Base-by-base conservation (phyloP, 2,329 filamentous ascomycete species). In the Xylariaceae sp. region DNA sequence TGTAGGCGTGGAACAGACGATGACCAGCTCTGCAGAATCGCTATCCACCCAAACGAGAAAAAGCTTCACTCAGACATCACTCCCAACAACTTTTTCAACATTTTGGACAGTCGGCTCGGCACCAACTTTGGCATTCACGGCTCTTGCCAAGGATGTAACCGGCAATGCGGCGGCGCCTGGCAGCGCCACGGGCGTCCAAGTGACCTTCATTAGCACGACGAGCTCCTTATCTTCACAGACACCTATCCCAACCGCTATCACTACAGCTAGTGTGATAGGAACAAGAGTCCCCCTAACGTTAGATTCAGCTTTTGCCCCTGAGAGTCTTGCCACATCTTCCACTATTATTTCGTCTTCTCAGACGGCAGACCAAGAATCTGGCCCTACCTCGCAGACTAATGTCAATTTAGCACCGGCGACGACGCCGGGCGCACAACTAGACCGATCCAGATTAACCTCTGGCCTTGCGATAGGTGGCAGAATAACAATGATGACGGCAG, bases 181-280 rank as follows among this genome's bases (percentile, higher is more conserved):
- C 34, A 51, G 49, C 18, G 15, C 44, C 18, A 32, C 45, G 39
- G 52, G 42, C 48, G 30, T 55, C 53, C 53, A 51, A 53, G 65
- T 59, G 51, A 63, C 56, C 59, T 55, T 60, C 49, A 62, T 66
- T 56, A 73, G 70, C 72, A 73, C 71, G 68, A 68, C 69, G 61
- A 72, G 63, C 56, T 58, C 61, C 61, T 53, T 52, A 61, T 67
- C 61, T 57, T 67, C 65, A 60, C 54, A 54, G 54, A 59, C 54
- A 58, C 61, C 53, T 49, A 49, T 56, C 53, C 51, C 55, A 51
- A 60, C 49, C 60, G 52, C 56, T 56, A 53, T 56, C 49, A 36
- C 57, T 54, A 15, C 49, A 49, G 16, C 56, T 49, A 49, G 51
- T 51, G 18, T 51, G 50, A 54, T 56, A 55, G 50, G 56, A 44